Evolutionary conservation across 495 filamentous ascomycete species (phyloP).

Genomic region (Aspergillus sclerotiicarbonarius): DNA sequence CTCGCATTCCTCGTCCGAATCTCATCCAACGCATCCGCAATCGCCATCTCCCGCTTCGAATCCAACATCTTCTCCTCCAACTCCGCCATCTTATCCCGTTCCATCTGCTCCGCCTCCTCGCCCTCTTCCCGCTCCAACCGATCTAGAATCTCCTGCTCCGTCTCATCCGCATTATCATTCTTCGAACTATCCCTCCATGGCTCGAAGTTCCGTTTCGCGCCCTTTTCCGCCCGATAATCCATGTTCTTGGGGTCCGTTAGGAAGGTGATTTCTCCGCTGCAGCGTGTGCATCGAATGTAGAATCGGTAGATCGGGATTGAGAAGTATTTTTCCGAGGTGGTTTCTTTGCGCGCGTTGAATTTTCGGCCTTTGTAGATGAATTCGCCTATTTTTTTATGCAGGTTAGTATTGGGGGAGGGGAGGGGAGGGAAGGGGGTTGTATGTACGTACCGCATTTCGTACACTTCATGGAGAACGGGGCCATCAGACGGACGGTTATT

Average conservation of each 20-base stretch:
- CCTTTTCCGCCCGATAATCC: conserved; percentile 85
- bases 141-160: conserved; percentile 84
- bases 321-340: conserved; percentile 87
- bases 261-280: conserved; percentile 87
- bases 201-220: conserved; percentile 91
- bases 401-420: not conserved
- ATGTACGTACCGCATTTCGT: conserved; percentile 61
- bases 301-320: conserved; percentile 87
- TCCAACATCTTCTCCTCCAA: conserved; percentile 82
- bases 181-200: conserved; percentile 65
- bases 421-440: not conserved
- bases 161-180: conserved; percentile 59
- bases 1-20: conserved; percentile 88
- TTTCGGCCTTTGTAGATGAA: conserved; percentile 97
- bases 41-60: conserved; percentile 94
- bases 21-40: conserved; percentile 95
- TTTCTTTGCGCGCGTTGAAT: conserved; percentile 96
- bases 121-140: conserved; percentile 73
- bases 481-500: conserved; percentile 93
- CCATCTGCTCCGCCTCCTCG: conserved; percentile 53
- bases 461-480: conserved; percentile 94
- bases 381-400: conserved; percentile 45
- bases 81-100: conserved; percentile 73
- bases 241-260: conserved; percentile 92
- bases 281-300: conserved; percentile 93